A percentile compares a stretch with the other conserved stretches of the same genome.
Conservation (phyloP, 2,329 filamentous ascomycete species). For the Fusarium euwallaceae region DNA sequence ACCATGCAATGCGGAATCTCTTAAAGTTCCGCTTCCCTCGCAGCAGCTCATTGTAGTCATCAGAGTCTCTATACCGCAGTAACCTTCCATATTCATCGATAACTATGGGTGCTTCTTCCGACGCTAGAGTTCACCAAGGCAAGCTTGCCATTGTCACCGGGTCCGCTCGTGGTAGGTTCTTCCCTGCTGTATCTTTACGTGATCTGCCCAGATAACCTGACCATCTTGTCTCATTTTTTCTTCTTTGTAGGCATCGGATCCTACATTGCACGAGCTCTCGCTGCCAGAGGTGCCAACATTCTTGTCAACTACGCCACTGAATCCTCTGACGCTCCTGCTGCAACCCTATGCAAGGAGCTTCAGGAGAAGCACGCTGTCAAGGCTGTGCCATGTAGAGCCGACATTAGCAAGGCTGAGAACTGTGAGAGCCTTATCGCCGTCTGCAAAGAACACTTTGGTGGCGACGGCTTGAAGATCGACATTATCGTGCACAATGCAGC, state of each 20-base stretch:
- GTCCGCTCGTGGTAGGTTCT: conserved; percentile 59
- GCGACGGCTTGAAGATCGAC: conserved; percentile 62
- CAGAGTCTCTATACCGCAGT: neutral
- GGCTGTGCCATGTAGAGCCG: conserved; percentile 71
- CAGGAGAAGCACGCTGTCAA: conserved; percentile 58
- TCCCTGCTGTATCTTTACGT: neutral
- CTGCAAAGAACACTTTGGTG: conserved; percentile 59
- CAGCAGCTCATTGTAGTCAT: neutral
- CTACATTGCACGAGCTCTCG: conserved; percentile 65
- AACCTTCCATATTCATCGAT: neutral
- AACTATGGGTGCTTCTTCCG: neutral
- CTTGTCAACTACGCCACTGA: conserved; percentile 69
- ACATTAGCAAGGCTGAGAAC: conserved; percentile 69
- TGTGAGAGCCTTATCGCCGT: conserved; percentile 68
- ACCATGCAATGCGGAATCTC: neutral
- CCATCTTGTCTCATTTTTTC: neutral
- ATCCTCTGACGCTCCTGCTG: conserved; percentile 59
- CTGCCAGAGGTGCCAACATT: conserved; percentile 66
- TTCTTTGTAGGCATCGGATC: conserved; percentile 65
- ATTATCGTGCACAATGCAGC: conserved; percentile 72
- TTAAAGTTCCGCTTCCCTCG: neutral
- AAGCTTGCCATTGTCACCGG: conserved; percentile 66
- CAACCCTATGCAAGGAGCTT: conserved; percentile 59
- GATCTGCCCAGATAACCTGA: conserved; percentile 12
- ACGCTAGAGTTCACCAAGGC: conserved; percentile 53